Evolutionary conservation across 164 flowering plant species (phyloP).

Genomic region (Piper longum): DNA sequence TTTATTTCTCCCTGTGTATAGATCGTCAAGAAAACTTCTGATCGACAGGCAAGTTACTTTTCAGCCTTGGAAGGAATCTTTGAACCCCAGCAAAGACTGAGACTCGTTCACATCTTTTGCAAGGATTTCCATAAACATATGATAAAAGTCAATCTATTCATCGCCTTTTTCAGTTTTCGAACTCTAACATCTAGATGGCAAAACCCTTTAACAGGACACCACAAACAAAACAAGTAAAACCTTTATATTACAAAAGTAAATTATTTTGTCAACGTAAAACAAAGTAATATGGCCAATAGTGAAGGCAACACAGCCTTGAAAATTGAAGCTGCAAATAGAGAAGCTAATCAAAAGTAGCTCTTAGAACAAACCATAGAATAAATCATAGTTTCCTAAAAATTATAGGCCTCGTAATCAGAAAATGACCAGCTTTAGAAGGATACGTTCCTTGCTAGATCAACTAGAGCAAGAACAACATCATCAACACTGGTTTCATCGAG

Average conservation of each 20-base stretch:
- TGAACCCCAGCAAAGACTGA: too few relatives aligned
- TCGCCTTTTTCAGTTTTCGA: too few relatives aligned
- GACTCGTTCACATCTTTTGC: too few relatives aligned
- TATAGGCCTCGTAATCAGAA: not conserved
- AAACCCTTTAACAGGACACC: too few relatives aligned
- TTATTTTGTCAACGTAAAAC: not conserved
- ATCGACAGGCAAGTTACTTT: not conserved
- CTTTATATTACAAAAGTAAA: not conserved
- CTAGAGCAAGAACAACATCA: slow-evolving; percentile 86
- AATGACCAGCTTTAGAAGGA: slow-evolving; percentile 11
- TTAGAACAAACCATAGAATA: not conserved
- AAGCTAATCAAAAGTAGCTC: not conserved
- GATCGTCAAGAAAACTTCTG: slow-evolving; percentile 11
- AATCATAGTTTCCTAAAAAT: not conserved
- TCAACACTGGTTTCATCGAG: slow-evolving; percentile 88
- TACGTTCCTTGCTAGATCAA: slow-evolving; percentile 67
- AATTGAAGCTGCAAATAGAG: too few relatives aligned
- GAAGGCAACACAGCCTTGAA: not conserved
- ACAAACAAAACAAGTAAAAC: too few relatives aligned
- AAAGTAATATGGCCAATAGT: not conserved
- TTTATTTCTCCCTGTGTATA: slow-evolving; percentile 61
- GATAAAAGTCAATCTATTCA: too few relatives aligned
- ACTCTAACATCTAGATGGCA: too few relatives aligned
- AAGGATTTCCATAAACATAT: too few relatives aligned
- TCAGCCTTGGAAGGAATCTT: too few relatives aligned